These are phyloP conservation scores for Coriaria nepalensis DNA, from an alignment of 306 rosid genomes.

Conservation along the genomic window DNA sequence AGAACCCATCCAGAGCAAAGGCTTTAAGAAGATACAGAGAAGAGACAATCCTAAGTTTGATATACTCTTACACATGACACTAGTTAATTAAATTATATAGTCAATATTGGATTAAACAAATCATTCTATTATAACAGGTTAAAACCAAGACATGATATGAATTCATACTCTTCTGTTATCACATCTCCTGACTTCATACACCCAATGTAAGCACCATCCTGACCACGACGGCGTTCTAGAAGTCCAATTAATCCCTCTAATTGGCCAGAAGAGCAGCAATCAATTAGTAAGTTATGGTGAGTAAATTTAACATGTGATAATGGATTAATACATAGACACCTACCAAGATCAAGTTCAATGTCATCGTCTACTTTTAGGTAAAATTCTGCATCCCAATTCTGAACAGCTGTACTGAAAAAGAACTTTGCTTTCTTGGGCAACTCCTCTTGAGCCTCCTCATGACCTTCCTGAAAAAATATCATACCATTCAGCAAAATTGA, in stretches of 20 bases:
- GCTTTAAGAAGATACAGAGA: not conserved
- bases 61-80: no score
- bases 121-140: slow-evolving; percentile 8
- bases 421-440: slow-evolving; percentile 76
- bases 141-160: slow-evolving; percentile 15
- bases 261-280: slow-evolving; percentile 20
- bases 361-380: slow-evolving; percentile 86
- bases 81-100: no score
- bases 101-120: no score
- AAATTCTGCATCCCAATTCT: slow-evolving; percentile 94
- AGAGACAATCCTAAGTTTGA: no score
- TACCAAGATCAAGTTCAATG: slow-evolving; percentile 81
- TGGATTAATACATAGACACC: slow-evolving; percentile 7
- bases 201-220: slow-evolving; percentile 77
- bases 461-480: slow-evolving; percentile 60
- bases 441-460: slow-evolving; percentile 99
- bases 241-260: slow-evolving; percentile 80
- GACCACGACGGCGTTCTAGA: slow-evolving; percentile 90
- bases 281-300: slow-evolving; percentile 10
- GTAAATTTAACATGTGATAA: slow-evolving; percentile 5
- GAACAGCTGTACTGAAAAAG: slow-evolving; percentile 87
- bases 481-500: not conserved
- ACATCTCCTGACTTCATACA: slow-evolving; percentile 99
- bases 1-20: not conserved
- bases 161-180: slow-evolving; percentile 67